Base-by-base conservation (phyloP, 129 eudicot genomes). In the Escallonia rubra region DNA sequence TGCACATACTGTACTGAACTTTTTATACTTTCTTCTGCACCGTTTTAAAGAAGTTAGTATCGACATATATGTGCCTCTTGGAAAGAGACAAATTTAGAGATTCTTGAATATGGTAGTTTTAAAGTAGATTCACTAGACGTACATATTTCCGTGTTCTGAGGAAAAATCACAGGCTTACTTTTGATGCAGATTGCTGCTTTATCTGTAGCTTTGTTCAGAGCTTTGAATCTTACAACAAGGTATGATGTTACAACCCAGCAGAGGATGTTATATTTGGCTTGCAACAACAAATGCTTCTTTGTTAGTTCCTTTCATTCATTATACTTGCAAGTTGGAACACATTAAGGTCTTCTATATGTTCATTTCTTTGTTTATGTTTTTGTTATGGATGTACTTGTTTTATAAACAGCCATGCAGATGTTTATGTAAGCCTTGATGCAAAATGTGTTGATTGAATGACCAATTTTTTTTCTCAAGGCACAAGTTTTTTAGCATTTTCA, bases 131-230 rank as follows among this genome's bases (percentile, higher is more conserved):
- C 8, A 46, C 3, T 50, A 6, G 40, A 14, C 61, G 67, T 6
- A 52, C 42, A 43, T 54, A 10, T 43, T 15, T 54, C 45, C 43
- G 50, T 39, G 8, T 62, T 41, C 23, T 15, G 8, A 3, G 44
- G 49, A n/a, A 44, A 68, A 53, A 55, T 61, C 40, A 6, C 43
- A 13, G 52, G 55, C 8, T 67, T 42, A 43, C n/a, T 65, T 71
- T 66, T 66, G 23, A 71, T 76, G 66, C 95, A 92, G 98, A 82
- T 92, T 53, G 88, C 87, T 74, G 98, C 98, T 49, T 77, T 92
- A 57, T 89, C 96, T 72, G 98, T 92, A 53, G 90, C 91, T 80
- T 57, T 89, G 44, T 84, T 92, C 71, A 86, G 98, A 76, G 91
- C 96, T 61, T 71, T 92, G 68, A 89, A 86, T 80, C 71, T 92